Evolutionary conservation across 306 rosid species (phyloP), one percentile per base, ranked within the genome.

Genomic region (Oxytropis ochrocephala): DNA sequence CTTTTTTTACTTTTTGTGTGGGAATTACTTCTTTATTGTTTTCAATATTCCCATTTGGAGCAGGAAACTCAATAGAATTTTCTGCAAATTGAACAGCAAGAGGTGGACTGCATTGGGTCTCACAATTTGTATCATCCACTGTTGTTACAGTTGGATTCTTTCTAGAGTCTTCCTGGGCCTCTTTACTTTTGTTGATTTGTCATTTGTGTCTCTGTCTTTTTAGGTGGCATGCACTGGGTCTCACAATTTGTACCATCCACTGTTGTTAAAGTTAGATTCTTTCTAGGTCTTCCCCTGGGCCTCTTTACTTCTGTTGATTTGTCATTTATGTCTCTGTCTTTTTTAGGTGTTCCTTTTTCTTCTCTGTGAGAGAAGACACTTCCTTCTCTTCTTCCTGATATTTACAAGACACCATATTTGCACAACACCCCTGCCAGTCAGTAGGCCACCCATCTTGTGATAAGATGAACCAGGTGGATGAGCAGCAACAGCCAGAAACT

Each of bases 361-460:
- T 86, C 52, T 49, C 64, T 32, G 70, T 8, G 12, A 47, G 21
- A 49, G 76, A 72, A 42, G 70, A 69, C 55, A 21, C 72, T 35
- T 67, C 79, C 65, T 74, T 83, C 46, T 78, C 58, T 58, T 70
- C 68, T 69, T 44, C 82, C 61, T 50, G 53, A 51, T 74, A 83
- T 85, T 87, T 54, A 94, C 70, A 79, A 94, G 71, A 77, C 95
- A 91, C 99, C 97, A 94, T 85, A 94, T 91, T 80, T 94, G 99
- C 67, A 94, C 58, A 53, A 85, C 81, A 33, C 99, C 99, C 84
- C 92, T 85, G 27, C 99, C 99, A 44, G 83, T 78, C 64, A 91
- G 91, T 75, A 95, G 80, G 72, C 68, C 79, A 54, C 99, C 99
- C 73, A 94, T 74, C 77, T 85, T 91, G 85, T 94, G 99, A 83